These are phyloP conservation scores for Amyloporia xantha DNA, from an alignment of 768 basidiomycete genomes.

Conservation along the genomic window DNA sequence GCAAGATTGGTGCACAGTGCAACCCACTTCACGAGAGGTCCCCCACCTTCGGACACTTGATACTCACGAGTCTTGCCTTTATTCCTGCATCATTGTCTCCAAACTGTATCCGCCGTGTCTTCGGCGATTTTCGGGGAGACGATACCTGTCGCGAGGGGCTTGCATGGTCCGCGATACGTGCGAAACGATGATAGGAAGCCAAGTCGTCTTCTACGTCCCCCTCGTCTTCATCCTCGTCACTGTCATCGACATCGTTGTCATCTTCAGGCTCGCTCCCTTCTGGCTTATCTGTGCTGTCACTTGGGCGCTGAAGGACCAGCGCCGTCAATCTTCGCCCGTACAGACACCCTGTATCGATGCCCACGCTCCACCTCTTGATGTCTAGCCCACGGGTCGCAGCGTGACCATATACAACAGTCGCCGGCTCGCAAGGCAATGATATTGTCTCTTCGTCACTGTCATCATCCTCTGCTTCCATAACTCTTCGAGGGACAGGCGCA, in stretches of 20 bases:
- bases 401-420: constrained; percentile 85
- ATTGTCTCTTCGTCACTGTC: constrained; percentile 19
- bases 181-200: too few relatives aligned
- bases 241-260: constrained; percentile 19
- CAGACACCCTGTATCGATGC: constrained; percentile 83
- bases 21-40: background rate
- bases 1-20: too few relatives aligned
- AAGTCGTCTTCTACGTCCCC: constrained; percentile 15
- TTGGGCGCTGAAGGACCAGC: constrained; percentile 43
- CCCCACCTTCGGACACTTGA: constrained; percentile 24
- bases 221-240: constrained; percentile 21
- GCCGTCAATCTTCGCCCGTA: constrained; percentile 62
- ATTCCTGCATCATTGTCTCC: constrained; percentile 47
- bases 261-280: constrained; percentile 11
- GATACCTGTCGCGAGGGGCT: too few relatives aligned
- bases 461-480: constrained; percentile 2
- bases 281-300: background rate
- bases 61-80: constrained; percentile 36
- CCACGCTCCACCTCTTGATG: constrained; percentile 76
- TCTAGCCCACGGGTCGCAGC: constrained; percentile 75
- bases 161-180: too few relatives aligned
- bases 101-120: constrained; percentile 37
- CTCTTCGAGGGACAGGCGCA: background rate
- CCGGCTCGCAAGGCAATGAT: constrained; percentile 56
- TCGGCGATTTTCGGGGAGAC: constrained; percentile 16